phyloP scores from a whole-genome alignment of 2,329 filamentous ascomycete species.

The Stachybotrys echinatus region DNA sequence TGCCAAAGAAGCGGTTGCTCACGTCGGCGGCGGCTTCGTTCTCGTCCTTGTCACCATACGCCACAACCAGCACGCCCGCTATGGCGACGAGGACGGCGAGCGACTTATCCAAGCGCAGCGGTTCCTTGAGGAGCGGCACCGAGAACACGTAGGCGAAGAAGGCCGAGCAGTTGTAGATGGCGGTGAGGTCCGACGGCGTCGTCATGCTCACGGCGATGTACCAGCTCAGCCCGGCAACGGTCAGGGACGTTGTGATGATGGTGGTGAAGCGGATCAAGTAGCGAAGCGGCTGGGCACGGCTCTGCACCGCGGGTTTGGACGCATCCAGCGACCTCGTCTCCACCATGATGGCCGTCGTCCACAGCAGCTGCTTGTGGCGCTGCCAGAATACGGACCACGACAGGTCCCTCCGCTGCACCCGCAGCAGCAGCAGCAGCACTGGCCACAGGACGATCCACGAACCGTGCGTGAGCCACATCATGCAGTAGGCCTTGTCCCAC shows the following conservation, averaged over 20 bases:
- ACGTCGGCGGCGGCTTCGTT: constrained; percentile 38
- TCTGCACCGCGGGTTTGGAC: constrained; percentile 32
- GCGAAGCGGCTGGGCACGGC: constrained; percentile 37
- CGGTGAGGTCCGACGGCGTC: constrained; percentile 87
- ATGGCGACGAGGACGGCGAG: constrained; percentile 84
- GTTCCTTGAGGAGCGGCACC: constrained; percentile 82
- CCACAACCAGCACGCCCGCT: constrained; percentile 85
- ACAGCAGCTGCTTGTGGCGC: constrained; percentile 44
- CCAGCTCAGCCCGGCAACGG: constrained; percentile 88
- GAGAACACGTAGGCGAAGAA: constrained; percentile 99
- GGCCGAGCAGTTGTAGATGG: constrained; percentile 98
- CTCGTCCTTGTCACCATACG: constrained; percentile 73
- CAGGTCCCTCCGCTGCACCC: constrained; percentile 70
- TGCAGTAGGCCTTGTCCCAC: constrained; percentile 99
- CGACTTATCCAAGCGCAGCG: constrained; percentile 77
- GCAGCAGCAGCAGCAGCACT: constrained; percentile 71
- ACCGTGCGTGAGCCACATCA: constrained; percentile 96
- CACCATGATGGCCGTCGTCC: constrained; percentile 71
- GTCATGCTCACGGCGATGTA: constrained; percentile 93
- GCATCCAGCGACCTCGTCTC: constrained; percentile 71
- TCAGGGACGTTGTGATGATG: constrained; percentile 79
- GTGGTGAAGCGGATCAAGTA: constrained; percentile 79
- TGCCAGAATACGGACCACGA: constrained; percentile 87
- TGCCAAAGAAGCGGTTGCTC: constrained; percentile 70
- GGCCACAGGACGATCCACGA: constrained; percentile 93